Evolutionary conservation across 352 stramenopile species (phyloP).

Genomic region (Thalassiosira livingstoniorum): DNA sequence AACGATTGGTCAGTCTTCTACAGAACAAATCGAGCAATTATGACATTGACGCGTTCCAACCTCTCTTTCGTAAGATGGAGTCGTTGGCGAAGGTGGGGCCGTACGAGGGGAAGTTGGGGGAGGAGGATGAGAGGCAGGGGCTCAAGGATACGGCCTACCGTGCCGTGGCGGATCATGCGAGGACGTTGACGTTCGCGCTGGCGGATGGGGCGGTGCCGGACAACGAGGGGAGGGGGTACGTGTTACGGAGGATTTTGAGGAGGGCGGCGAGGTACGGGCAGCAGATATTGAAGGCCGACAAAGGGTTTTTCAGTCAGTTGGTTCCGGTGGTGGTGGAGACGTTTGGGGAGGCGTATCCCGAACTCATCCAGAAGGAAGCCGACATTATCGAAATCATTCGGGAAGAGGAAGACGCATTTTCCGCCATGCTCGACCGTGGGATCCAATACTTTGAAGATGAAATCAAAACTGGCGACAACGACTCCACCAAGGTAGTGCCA

Average conservation of each 20-base stretch:
- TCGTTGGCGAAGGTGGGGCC: constrained; percentile 84
- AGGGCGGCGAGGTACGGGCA: constrained; percentile 97
- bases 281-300: constrained; percentile 94
- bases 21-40: constrained; percentile 92
- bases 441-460: constrained; percentile 91
- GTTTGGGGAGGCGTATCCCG: constrained; percentile 94
- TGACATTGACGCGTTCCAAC: constrained; percentile 98
- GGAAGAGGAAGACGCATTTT: constrained; percentile 94
- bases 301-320: constrained; percentile 94
- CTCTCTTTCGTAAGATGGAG: constrained; percentile 95
- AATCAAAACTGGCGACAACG: constrained; percentile 64
- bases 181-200: constrained; percentile 97
- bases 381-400: constrained; percentile 94
- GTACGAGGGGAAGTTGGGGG: constrained; percentile 87
- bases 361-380: constrained; percentile 92
- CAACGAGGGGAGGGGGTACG: constrained; percentile 98
- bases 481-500: constrained; percentile 54
- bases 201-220: constrained; percentile 95
- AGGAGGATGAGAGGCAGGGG: constrained; percentile 89
- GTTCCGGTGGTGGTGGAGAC: constrained; percentile 93
- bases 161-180: constrained; percentile 98
- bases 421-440: constrained; percentile 87
- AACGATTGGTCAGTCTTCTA: constrained; percentile 88
- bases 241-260: constrained; percentile 97
- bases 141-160: constrained; percentile 90